These are phyloP conservation scores for Wickerhamomyces hampshirensis DNA, from an alignment of 805 yeast species.

Conservation along the genomic window DNA sequence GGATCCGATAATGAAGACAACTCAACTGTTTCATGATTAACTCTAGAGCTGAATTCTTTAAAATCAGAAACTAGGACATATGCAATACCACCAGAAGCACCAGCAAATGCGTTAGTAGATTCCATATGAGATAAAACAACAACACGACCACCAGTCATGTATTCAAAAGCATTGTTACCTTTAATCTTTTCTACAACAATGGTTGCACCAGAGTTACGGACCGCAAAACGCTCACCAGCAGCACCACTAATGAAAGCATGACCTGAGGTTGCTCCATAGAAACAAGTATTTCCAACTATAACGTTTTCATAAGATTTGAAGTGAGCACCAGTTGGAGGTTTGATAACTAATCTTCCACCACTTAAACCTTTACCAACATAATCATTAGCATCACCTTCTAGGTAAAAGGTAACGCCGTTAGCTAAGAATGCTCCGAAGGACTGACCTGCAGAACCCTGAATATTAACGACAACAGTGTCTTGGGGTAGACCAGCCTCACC, in stretches of 20 bases:
- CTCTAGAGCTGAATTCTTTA: constrained; percentile 79
- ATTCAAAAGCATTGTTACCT: constrained; percentile 99
- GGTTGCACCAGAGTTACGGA: constrained; percentile 96
- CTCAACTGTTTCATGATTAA: constrained; percentile 79
- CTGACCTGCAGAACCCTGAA: constrained; percentile 94
- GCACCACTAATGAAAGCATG: constrained; percentile 91
- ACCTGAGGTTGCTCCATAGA: constrained; percentile 97
- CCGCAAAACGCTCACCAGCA: constrained; percentile 98
- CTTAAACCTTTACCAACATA: constrained; percentile 96
- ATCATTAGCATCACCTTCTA: constrained; percentile 97
- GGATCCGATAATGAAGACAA: constrained; percentile 76
- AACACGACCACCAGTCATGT: constrained; percentile 99
- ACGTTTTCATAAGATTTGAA: constrained; percentile 96
- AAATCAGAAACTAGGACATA: constrained; percentile 88
- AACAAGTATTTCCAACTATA: constrained; percentile 94
- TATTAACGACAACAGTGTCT: constrained; percentile 91
- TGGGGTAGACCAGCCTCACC: constrained; percentile 94
- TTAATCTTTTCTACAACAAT: constrained; percentile 91
- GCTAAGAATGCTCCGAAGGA: constrained; percentile 98
- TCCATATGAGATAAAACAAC: constrained; percentile 90
- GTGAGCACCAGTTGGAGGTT: constrained; percentile 78
- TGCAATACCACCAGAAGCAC: constrained; percentile 99
- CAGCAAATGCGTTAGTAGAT: constrained; percentile 82
- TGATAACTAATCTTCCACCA: constrained; percentile 90
- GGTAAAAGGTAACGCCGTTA: constrained; percentile 89